phyloP scores from a whole-genome alignment of 106 monocot genomes.

The Phalaenopsis equestris region DNA sequence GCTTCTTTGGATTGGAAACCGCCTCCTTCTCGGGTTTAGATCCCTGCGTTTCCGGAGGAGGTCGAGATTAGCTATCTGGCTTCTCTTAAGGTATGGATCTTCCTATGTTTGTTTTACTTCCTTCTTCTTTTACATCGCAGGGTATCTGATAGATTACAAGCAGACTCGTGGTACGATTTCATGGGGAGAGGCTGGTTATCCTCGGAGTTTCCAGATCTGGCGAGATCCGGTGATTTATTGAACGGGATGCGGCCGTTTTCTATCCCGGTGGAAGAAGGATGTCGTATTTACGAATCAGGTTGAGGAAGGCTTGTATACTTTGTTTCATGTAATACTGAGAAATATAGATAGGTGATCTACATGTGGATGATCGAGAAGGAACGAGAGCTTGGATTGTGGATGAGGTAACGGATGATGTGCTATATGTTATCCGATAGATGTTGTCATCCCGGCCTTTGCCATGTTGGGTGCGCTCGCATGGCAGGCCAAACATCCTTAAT shows the following conservation, averaged over 20 bases:
- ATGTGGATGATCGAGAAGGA: neutral
- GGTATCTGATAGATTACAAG: too few species aligned
- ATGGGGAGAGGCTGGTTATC: neutral
- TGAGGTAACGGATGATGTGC: neutral
- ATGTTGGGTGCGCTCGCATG: conserved; percentile 55
- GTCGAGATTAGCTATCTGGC: neutral
- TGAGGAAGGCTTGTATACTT: neutral
- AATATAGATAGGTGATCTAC: neutral
- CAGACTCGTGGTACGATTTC: too few species aligned
- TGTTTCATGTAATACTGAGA: neutral
- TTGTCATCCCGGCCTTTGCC: conserved; percentile 28
- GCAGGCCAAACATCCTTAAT: too few species aligned
- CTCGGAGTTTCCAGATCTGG: neutral
- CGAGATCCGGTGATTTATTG: neutral
- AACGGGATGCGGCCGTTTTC: neutral
- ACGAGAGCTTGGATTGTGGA: neutral
- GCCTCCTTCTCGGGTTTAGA: neutral
- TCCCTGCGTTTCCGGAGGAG: neutral
- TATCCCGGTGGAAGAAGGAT: neutral
- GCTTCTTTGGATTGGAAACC: neutral
- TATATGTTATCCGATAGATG: neutral
- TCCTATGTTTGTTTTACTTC: neutral
- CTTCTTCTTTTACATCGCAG: neutral
- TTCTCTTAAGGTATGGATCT: neutral
- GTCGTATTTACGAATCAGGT: neutral